A percentile compares a stretch with the other conserved stretches of the same genome.
Evolutionary conservation across 257 asterid species (phyloP).

Genomic region (Jasminum sambac): DNA sequence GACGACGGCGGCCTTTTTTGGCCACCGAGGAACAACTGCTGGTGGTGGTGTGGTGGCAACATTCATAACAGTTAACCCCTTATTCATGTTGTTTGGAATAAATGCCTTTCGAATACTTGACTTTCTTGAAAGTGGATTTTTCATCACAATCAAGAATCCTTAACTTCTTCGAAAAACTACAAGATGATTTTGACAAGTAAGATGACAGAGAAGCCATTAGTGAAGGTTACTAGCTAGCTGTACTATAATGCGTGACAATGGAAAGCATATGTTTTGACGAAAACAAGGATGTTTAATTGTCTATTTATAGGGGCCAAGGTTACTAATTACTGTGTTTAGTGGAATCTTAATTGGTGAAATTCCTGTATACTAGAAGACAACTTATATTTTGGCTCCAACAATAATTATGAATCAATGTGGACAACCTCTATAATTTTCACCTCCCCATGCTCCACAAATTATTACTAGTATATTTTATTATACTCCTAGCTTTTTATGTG

Average conservation of each 20-base stretch:
- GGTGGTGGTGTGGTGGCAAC: constrained; percentile 50
- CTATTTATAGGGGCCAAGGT: constrained; percentile 37
- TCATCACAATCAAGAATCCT: constrained; percentile 17
- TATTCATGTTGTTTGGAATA: background rate
- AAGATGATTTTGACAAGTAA: constrained; percentile 39
- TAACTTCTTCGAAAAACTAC: constrained; percentile 3
- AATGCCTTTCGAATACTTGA: background rate
- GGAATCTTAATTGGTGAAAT: constrained; percentile 58
- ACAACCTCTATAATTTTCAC: background rate
- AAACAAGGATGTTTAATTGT: constrained; percentile 5
- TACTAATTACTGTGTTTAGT: constrained; percentile 14
- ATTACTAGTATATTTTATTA: background rate
- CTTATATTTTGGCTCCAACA: background rate
- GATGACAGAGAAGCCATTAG: constrained; percentile 56
- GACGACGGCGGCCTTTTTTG: constrained; percentile 18
- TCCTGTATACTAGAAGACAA: constrained; percentile 53
- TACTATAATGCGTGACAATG: background rate
- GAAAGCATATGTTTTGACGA: constrained; percentile 11
- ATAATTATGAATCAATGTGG: background rate
- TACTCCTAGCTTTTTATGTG: too few species aligned
- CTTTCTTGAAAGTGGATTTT: constrained; percentile 22
- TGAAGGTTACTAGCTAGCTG: background rate
- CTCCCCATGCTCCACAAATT: background rate
- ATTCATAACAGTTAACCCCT: constrained; percentile 28
- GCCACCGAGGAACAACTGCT: constrained; percentile 28